A percentile compares a stretch with the other conserved stretches of the same genome.
phyloP scores from a whole-genome alignment of 2,329 filamentous ascomycete species.

The Aspergillus piperis region DNA sequence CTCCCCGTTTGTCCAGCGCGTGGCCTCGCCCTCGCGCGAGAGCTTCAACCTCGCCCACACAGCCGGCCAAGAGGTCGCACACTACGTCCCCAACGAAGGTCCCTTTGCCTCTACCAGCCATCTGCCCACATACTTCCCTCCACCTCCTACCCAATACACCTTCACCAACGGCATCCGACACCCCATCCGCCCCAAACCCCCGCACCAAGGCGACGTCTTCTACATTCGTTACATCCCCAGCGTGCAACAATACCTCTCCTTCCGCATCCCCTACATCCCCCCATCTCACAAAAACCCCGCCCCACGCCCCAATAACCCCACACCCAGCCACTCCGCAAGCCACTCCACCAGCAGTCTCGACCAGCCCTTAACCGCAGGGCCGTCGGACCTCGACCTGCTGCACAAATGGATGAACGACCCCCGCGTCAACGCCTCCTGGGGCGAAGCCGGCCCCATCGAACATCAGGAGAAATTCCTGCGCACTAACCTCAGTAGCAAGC shows the following conservation, averaged over 20 bases:
- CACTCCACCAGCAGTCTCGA: constrained; percentile 41
- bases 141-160: constrained; percentile 76
- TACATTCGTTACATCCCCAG: constrained; percentile 86
- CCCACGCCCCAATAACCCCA: constrained; percentile 19
- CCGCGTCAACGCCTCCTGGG: constrained; percentile 85
- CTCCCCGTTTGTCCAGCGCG: constrained; percentile 53
- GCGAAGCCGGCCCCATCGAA: constrained; percentile 58
- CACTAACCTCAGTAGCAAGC: constrained; percentile 63
- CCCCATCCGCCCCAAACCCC: constrained; percentile 82
- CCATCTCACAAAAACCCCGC: constrained; percentile 51
- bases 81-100: constrained; percentile 32
- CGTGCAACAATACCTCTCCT: constrained; percentile 79
- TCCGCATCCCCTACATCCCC: constrained; percentile 72
- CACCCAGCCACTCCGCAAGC: constrained; percentile 29
- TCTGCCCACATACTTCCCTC: constrained; percentile 87
- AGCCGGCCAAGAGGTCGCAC: constrained; percentile 12
- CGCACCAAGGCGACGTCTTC: constrained; percentile 85
- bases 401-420: constrained; percentile 87
- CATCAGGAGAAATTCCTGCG: constrained; percentile 69
- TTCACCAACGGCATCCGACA: constrained; percentile 79
- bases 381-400: constrained; percentile 68
- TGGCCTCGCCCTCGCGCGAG: constrained; percentile 52
- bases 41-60: constrained; percentile 18
- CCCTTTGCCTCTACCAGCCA: constrained; percentile 61
- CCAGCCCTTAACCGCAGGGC: constrained; percentile 44